Evolutionary conservation across 345 rosid genomes (phyloP), one percentile per base, ranked within the genome.

Genomic region (Camelina sativa): DNA sequence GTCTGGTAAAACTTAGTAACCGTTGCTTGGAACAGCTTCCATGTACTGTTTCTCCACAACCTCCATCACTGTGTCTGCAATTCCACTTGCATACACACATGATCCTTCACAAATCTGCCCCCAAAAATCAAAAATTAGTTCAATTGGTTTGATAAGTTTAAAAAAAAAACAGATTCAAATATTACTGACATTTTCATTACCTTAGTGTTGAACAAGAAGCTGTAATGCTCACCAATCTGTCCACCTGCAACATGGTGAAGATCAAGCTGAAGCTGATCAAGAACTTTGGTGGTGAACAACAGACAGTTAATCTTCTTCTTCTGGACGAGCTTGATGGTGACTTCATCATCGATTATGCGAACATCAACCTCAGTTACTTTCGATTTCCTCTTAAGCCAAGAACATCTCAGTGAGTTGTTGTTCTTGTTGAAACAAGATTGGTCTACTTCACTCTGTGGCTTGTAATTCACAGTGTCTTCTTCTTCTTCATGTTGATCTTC

Each of bases 211-310:
- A 92, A 86, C 70, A 87, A 73, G 75, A 92, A 92, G 85, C 90
- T 86, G 79, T 79, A 82, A 69, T 87, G 83, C 22, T 92, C 94
- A 30, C 96, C 97, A 67, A 87, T 81, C 40, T 85, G 92, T 52
- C 96, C 96, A 30, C 97, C 92, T 2, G 89, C 96, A 69, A 87
- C 91, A 73, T 86, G 96, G 69, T 87, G 91, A 44, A 88, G 86
- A 73, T 90, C 96, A 10, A 92, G 75, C 73, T 82, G 87, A 55
- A 92, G 92, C 65, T 90, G 88, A 25, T 90, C 91, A 20, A 92
- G 96, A 37, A 85, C 85, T 82, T 77, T 88, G 55, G 94, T 86
- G 1, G 87, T 88, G 66, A 69, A 76, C 69, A 88, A 76, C 87
- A 92, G 76, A 80, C 94, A 87, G 63, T 92, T 85, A 48, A 81